Evolutionary conservation across 139 green algal genomes (phyloP).

Genomic region (Ettlia oleoabundans): DNA sequence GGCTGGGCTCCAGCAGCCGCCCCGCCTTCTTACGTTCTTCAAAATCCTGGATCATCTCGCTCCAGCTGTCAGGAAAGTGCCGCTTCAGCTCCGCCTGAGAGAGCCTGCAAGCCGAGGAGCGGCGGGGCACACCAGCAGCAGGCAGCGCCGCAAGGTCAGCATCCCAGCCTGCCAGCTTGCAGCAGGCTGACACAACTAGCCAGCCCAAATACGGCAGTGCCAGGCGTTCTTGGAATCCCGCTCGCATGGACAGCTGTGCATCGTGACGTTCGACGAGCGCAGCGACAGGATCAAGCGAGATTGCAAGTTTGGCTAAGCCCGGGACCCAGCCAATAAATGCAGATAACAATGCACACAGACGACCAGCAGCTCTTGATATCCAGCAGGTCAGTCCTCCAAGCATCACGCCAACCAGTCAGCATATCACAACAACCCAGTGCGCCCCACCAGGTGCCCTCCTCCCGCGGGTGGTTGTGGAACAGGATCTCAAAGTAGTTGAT

Average conservation of each 20-base stretch:
- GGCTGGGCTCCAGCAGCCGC: constrained; percentile 30
- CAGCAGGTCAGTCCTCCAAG: too few species aligned
- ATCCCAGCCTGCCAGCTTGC: neutral
- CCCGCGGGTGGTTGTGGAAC: neutral
- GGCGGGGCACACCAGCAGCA: neutral
- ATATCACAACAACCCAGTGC: neutral
- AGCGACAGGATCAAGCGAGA: too few species aligned
- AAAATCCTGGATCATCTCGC: constrained; percentile 3
- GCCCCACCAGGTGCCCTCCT: constrained; percentile 14
- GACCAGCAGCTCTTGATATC: too few species aligned
- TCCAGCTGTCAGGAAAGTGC: constrained; percentile 22
- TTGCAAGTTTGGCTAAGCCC: too few species aligned
- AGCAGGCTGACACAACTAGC: too few species aligned
- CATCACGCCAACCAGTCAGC: too few species aligned
- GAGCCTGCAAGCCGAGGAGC: neutral
- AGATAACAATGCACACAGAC: too few species aligned
- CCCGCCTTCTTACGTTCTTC: neutral
- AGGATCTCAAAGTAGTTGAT: neutral
- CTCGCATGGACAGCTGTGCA: too few species aligned
- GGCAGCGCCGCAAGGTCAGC: neutral
- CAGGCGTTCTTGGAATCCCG: too few species aligned
- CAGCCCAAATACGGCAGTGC: too few species aligned
- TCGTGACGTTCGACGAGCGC: too few species aligned
- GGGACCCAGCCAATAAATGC: too few species aligned
- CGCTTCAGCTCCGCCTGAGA: neutral